These are phyloP conservation scores for Gnetum montanum DNA, from an alignment of 75 land plant genomes.

Conservation along the genomic window DNA sequence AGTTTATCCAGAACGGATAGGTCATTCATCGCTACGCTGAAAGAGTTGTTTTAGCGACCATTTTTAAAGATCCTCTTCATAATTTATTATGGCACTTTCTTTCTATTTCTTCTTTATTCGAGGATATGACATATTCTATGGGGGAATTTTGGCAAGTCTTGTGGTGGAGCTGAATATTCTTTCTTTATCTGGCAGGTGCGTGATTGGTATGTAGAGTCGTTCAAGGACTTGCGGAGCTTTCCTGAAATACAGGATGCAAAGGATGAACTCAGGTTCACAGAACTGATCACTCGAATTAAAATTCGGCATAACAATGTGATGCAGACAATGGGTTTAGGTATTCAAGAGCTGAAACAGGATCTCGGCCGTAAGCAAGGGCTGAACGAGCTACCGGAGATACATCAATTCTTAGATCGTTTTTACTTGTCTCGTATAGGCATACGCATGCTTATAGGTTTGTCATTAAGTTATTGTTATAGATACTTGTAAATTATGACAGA, in stretches of 20 bases:
- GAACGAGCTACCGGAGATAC: conserved; percentile 74
- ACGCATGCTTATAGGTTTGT: conserved; percentile 80
- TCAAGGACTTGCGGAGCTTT: conserved; percentile 80
- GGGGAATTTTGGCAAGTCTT: too few species aligned
- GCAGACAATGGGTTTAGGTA: conserved; percentile 90
- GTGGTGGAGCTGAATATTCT: too few species aligned
- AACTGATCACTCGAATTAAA: conserved; percentile 73
- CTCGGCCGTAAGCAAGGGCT: conserved; percentile 38
- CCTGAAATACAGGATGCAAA: conserved; percentile 62
- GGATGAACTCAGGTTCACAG: conserved; percentile 77
- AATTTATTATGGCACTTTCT: too few species aligned
- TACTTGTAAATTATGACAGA: too few species aligned
- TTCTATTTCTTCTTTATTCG: too few species aligned
- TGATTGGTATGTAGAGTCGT: conserved; percentile 96
- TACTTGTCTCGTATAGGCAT: conserved; percentile 88
- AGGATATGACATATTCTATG: too few species aligned
- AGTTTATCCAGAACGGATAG: too few species aligned
- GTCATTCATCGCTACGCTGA: too few species aligned
- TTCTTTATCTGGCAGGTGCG: conserved; percentile 47
- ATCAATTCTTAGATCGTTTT: conserved; percentile 88
- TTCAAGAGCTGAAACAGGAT: conserved; percentile 84
- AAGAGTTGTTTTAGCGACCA: too few species aligned
- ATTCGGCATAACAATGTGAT: conserved; percentile 94
- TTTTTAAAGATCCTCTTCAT: too few species aligned
- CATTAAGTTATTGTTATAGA: not conserved